phyloP scores from a whole-genome alignment of 331 rosid genomes.

The Dryas integrifolia region DNA sequence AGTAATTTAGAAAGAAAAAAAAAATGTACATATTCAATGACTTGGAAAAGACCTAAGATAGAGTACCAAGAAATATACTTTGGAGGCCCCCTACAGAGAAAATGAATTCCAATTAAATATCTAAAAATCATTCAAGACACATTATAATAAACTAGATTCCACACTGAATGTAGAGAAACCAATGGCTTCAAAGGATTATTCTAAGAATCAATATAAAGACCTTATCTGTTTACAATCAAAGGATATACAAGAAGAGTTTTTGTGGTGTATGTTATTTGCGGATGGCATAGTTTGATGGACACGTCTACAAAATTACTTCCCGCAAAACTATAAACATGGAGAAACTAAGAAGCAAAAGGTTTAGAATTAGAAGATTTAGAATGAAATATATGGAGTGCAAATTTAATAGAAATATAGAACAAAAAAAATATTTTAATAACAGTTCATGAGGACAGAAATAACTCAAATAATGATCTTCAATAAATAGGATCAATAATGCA shows the following conservation, averaged over 20 bases:
- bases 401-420: no score
- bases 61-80: neutral
- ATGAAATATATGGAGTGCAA: no score
- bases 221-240: neutral
- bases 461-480: neutral
- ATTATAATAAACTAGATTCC: neutral
- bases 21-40: neutral
- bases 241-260: neutral
- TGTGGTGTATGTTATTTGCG: neutral
- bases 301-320: neutral
- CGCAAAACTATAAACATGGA: neutral
- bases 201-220: neutral
- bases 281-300: neutral
- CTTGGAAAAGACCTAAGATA: neutral
- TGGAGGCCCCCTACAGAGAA: neutral
- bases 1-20: no score
- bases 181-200: neutral
- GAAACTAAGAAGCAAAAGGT: neutral
- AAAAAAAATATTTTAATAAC: no score
- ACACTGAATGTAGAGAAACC: neutral
- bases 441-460: no score
- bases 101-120: neutral
- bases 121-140: neutral
- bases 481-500: neutral
- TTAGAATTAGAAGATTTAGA: no score